These are phyloP conservation scores for Leptographium procerum DNA, from an alignment of 2,329 filamentous ascomycete genomes.

Conservation along the genomic window DNA sequence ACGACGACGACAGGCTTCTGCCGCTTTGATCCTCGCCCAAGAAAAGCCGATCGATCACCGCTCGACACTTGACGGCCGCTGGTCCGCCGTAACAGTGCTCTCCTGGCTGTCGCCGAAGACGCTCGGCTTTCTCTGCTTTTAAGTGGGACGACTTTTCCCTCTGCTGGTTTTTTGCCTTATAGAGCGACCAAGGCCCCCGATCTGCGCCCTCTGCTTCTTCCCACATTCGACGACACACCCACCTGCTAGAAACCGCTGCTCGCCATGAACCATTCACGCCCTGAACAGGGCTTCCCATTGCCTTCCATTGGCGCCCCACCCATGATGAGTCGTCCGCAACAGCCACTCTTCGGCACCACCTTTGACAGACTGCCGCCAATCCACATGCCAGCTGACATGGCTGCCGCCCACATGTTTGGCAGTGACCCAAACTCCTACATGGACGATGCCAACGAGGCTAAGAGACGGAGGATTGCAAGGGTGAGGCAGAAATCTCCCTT, in stretches of 20 bases:
- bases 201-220: not conserved
- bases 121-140: not conserved
- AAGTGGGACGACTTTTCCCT: not conserved
- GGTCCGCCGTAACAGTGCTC: not conserved
- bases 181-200: not conserved
- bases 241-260: not conserved
- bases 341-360: constrained; percentile 57
- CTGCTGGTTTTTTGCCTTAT: not conserved
- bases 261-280: constrained; percentile 40
- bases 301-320: constrained; percentile 41
- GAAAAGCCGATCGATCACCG: not conserved
- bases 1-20: not conserved
- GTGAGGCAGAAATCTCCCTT: constrained; percentile 37
- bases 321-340: constrained; percentile 56
- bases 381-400: constrained; percentile 44
- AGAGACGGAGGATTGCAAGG: constrained; percentile 77
- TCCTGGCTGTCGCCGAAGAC: not conserved
- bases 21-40: not conserved
- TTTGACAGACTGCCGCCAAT: constrained; percentile 49
- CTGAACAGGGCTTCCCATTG: constrained; percentile 43
- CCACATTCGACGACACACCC: not conserved
- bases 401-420: constrained; percentile 44
- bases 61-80: not conserved
- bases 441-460: constrained; percentile 67
- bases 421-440: constrained; percentile 41